phyloP scores from a whole-genome alignment of 2,329 filamentous ascomycete genomes.

The Ceratocystis papillata region DNA sequence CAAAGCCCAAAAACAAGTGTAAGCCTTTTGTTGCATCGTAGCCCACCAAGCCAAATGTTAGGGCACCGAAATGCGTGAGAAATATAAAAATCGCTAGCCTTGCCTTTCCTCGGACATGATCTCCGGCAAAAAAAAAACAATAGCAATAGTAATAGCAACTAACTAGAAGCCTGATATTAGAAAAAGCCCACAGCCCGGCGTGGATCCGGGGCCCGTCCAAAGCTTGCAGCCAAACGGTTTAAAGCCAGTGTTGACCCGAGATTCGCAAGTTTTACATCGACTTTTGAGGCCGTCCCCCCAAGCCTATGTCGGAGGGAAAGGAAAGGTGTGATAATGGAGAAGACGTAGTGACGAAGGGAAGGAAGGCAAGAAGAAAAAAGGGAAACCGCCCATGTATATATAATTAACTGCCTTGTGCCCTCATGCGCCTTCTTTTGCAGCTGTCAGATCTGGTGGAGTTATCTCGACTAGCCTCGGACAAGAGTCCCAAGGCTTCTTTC shows the following conservation, averaged over 20 bases:
- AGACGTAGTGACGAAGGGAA: not conserved
- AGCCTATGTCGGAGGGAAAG: not conserved
- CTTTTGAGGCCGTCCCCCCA: not conserved
- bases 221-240: not conserved
- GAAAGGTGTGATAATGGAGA: not conserved
- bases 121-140: constrained; percentile 9
- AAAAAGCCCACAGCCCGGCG: not conserved
- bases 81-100: not conserved
- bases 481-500: not conserved
- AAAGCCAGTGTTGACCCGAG: not conserved
- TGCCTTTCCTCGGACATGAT: constrained; percentile 7
- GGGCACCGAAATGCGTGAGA: not conserved
- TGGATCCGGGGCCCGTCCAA: not conserved
- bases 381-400: not conserved
- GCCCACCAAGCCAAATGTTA: not conserved
- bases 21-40: too few species aligned
- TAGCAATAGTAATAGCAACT: too few species aligned
- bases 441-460: not conserved
- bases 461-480: not conserved
- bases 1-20: too few species aligned
- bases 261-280: not conserved
- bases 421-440: not conserved
- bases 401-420: not conserved
- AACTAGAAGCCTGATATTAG: not conserved
- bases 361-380: not conserved